Base-by-base conservation (phyloP, 2,329 filamentous ascomycete species). In the Sporothrix protearum region DNA sequence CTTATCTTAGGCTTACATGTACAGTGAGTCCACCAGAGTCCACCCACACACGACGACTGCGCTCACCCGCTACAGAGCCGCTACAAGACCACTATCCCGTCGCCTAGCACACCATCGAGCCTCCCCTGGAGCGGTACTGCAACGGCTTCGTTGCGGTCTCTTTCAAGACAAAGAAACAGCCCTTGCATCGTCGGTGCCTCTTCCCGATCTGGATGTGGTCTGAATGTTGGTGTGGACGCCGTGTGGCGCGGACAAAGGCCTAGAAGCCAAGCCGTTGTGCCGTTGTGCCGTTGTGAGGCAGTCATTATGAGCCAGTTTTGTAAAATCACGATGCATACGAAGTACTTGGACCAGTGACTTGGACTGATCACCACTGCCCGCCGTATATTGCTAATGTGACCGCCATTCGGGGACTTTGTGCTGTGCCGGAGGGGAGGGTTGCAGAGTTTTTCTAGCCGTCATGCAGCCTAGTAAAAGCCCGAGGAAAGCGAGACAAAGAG, bases 401-500 rank as follows among this genome's bases (percentile, higher is more conserved):
- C 22, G 28, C 55, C n/a, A 12, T 49, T 51, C 28, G 42, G 64
- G 64, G 45, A 51, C 45, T 53, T 67, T 53, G 33, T 36, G 8
- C 33, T 16, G 22, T 45, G 22, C 42, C 33, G 25, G 25, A 49
- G 4, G 36, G 22, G 39, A 49, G 42, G 14, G 42, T 51, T n/a
- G n/a, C 33, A 55, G 66, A 68, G 25, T 55, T 68, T 68, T 68
- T 53, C 47, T 53, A 47, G 42, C 39, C 39, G 39, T 28, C 9
- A 36, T 22, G 30, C 28, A 49, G 47, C 28, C 42, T 68, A 53
- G 64, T 51, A 49, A 30, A 55, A n/a, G 49, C n/a, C 36, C 47
- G 30, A 16, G 36, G 64, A 39, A 68, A 53, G 19, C 28, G 64
- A 68, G 49, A 68, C 66, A 64, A 64, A 64, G 61, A 47, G 47